Evolutionary conservation across 768 basidiomycete species (phyloP).

Genomic region (Sarcomyxa edulis): DNA sequence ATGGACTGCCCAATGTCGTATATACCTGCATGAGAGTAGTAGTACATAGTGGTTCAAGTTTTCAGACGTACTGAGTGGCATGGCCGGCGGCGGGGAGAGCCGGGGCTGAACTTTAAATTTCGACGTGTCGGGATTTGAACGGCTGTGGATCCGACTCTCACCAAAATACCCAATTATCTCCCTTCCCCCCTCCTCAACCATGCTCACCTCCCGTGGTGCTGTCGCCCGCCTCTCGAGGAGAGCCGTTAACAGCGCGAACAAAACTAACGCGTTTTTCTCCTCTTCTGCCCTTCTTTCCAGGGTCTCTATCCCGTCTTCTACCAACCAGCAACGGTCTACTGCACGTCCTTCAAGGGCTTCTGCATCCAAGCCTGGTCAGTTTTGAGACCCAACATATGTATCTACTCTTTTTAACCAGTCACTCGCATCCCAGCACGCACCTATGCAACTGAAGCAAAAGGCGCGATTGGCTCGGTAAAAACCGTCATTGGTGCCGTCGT

Average conservation of each 20-base stretch:
- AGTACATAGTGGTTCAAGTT: background rate
- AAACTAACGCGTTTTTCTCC: conserved; percentile 77
- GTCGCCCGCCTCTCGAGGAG: conserved; percentile 85
- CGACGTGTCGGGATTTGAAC: conserved; percentile 7
- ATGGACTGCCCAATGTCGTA: conserved; percentile 70
- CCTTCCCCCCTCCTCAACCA: conserved; percentile 37
- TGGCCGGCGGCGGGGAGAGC: background rate
- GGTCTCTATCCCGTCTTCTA: conserved; percentile 37
- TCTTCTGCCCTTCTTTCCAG: conserved; percentile 58
- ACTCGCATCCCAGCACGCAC: conserved; percentile 50
- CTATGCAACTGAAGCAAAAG: conserved; percentile 89
- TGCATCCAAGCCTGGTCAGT: conserved; percentile 49
- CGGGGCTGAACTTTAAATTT: background rate
- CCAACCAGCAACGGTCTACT: conserved; percentile 38
- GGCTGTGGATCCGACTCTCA: conserved; percentile 4
- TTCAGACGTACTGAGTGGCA: background rate
- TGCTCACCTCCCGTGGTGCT: conserved; percentile 87
- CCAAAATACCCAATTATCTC: conserved; percentile 9
- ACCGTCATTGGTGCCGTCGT: conserved; percentile 99
- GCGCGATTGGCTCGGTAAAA: conserved; percentile 76
- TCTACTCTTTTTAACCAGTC: conserved; percentile 1
- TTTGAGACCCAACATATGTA: no score
- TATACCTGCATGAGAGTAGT: conserved; percentile 31
- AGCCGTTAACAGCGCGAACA: conserved; percentile 70
- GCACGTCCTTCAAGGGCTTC: conserved; percentile 46